Percentiles rank a stretch among this genome's conserved stretches.
Evolutionary conservation across 83 land plant species (phyloP).

Genomic region (Picea mariana): DNA sequence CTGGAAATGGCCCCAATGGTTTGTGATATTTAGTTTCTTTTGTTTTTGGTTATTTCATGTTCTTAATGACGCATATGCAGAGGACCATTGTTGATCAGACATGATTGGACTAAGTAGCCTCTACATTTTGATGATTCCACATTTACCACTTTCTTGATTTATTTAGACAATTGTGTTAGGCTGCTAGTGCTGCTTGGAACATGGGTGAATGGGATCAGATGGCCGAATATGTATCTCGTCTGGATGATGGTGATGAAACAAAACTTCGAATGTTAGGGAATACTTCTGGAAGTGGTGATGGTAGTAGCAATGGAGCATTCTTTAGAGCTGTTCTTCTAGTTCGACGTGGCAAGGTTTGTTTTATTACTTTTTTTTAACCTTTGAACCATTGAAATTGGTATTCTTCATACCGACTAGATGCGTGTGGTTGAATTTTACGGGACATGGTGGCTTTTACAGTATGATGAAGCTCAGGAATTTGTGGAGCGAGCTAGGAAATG

Average conservation of each 20-base stretch:
- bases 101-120: not conserved
- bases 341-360: slow-evolving; percentile 68
- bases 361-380: not conserved
- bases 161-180: slow-evolving; percentile 44
- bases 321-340: slow-evolving; percentile 93
- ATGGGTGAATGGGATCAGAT: slow-evolving; percentile 99
- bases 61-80: not conserved
- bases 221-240: slow-evolving; percentile 86
- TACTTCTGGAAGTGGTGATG: slow-evolving; percentile 79
- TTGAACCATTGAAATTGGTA: not conserved
- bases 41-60: not conserved
- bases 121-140: not conserved
- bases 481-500: slow-evolving; percentile 97
- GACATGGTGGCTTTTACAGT: slow-evolving; percentile 38
- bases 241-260: slow-evolving; percentile 95
- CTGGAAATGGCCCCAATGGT: slow-evolving; percentile 99
- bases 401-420: not conserved
- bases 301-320: slow-evolving; percentile 95
- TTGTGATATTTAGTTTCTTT: not conserved
- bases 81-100: no score
- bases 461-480: slow-evolving; percentile 88
- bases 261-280: slow-evolving; percentile 66
- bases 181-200: slow-evolving; percentile 99
- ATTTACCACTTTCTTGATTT: slow-evolving; percentile 13
- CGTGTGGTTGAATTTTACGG: not conserved